Percentiles rank a stretch among this genome's conserved stretches.
Evolutionary conservation across 345 rosid genomes (phyloP).

Genomic region (Murraya paniculata): DNA sequence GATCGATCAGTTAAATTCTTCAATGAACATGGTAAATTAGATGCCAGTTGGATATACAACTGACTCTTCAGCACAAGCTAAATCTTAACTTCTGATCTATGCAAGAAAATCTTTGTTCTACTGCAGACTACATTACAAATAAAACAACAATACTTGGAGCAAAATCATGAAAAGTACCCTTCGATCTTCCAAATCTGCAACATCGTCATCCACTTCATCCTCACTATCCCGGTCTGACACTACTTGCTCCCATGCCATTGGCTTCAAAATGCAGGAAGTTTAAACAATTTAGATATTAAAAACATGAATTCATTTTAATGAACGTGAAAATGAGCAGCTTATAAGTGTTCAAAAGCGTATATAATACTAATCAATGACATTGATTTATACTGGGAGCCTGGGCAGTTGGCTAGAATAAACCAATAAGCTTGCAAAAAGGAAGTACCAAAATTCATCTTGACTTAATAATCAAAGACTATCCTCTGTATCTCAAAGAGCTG

Average conservation of each 20-base stretch:
- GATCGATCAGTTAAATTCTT: not conserved
- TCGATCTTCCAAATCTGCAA: slow-evolving; percentile 98
- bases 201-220: slow-evolving; percentile 99
- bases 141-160: not conserved
- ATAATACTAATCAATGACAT: not conserved
- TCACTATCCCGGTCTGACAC: slow-evolving; percentile 94
- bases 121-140: not conserved
- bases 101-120: not conserved
- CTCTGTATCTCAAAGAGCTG: not conserved
- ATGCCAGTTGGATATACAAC: not conserved
- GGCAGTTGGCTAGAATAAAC: not conserved
- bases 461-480: not conserved
- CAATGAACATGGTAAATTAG: not conserved
- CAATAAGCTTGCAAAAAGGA: not conserved
- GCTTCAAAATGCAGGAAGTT: slow-evolving; percentile 40
- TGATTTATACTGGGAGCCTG: not conserved
- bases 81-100: not conserved
- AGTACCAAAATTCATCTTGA: not conserved
- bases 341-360: not conserved
- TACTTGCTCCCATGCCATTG: slow-evolving; percentile 94
- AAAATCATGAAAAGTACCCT: slow-evolving; percentile 52
- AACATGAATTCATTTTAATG: not conserved
- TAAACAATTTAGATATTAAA: slow-evolving; percentile 5
- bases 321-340: not conserved
- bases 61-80: not conserved